phyloP scores from a whole-genome alignment of 2,329 filamentous ascomycete species.

The Didymella exigua region DNA sequence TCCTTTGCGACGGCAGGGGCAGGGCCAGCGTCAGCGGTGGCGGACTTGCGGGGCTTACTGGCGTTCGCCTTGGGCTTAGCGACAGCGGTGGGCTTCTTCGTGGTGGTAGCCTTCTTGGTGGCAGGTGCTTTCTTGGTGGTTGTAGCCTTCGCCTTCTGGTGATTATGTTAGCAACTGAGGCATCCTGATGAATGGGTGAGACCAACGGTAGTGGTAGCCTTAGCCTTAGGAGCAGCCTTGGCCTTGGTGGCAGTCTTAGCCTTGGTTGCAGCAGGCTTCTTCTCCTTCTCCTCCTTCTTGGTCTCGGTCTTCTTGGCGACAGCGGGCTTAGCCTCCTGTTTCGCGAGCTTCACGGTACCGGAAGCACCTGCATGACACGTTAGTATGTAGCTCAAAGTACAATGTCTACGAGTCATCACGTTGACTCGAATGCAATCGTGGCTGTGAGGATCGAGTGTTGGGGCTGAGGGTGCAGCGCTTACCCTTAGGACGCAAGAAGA shows the following conservation, averaged over 20 bases:
- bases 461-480: conserved; percentile 47
- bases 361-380: conserved; percentile 68
- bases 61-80: conserved; percentile 53
- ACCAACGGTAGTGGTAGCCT: conserved; percentile 37
- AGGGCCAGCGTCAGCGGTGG: conserved; percentile 39
- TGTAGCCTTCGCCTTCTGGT: conserved; percentile 37
- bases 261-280: conserved; percentile 41
- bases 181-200: not conserved
- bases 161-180: conserved; percentile 18
- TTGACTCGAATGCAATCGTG: not conserved
- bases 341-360: conserved; percentile 89
- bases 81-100: conserved; percentile 41
- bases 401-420: not conserved
- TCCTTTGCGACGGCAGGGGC: conserved; percentile 72
- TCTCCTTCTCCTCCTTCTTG: conserved; percentile 43
- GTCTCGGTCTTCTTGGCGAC: conserved; percentile 39
- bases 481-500: conserved; percentile 92
- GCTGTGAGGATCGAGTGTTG: not conserved
- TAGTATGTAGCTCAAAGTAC: conserved; percentile 14
- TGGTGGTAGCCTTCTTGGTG: conserved; percentile 31
- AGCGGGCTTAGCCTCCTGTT: conserved; percentile 64
- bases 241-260: conserved; percentile 28
- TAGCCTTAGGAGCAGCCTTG: conserved; percentile 27
- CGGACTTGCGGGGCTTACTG: conserved; percentile 52
- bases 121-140: conserved; percentile 58